Percentiles rank a stretch among this genome's conserved stretches.
Conservation (phyloP, 257 asterid genomes). For the Pogostemon cablin region DNA sequence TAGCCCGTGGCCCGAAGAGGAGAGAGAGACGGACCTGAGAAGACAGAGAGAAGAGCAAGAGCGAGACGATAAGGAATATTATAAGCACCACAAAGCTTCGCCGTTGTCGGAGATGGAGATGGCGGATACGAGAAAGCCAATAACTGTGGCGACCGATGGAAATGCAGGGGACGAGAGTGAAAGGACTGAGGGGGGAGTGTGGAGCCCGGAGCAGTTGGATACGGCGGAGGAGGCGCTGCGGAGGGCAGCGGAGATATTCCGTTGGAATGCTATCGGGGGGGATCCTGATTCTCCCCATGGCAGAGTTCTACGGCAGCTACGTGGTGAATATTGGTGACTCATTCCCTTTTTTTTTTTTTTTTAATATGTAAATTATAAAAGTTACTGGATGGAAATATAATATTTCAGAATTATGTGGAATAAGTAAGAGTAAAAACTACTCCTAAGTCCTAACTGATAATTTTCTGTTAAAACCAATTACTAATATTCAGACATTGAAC, state of each 20-base stretch:
- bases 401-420: no score
- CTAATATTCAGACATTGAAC: no score
- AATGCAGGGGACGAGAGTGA: constrained; percentile 22
- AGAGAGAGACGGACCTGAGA: constrained; percentile 26
- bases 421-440: no score
- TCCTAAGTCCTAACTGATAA: no score
- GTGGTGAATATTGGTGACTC: constrained; percentile 68
- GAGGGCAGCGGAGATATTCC: constrained; percentile 63
- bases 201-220: constrained; percentile 82
- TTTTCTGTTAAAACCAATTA: no score
- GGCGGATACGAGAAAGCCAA: constrained; percentile 69
- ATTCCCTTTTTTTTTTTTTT: not conserved
- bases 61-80: constrained; percentile 56
- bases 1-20: constrained; percentile 64
- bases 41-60: constrained; percentile 41
- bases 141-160: constrained; percentile 59
- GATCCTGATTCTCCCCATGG: constrained; percentile 94
- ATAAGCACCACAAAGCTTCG: constrained; percentile 65
- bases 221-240: constrained; percentile 75
- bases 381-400: not conserved
- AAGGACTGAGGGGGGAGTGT: constrained; percentile 38
- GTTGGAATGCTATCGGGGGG: constrained; percentile 60
- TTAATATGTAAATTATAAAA: no score
- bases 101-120: constrained; percentile 71
- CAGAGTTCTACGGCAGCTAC: constrained; percentile 64